phyloP scores from a whole-genome alignment of 305 asterid species.

The Euphrasia arctica region DNA sequence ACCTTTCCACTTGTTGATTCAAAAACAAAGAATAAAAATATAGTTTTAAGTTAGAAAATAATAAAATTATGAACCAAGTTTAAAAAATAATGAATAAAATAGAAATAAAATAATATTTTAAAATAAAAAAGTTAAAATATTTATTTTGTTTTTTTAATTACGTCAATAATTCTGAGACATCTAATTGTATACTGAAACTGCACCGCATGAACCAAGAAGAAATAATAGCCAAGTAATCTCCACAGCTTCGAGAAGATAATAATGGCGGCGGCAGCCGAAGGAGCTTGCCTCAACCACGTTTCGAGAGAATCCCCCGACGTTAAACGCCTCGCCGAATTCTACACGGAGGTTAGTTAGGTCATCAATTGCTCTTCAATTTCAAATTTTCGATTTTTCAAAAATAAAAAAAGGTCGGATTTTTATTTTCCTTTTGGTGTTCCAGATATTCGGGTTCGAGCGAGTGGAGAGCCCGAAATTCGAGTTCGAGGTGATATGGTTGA shows the following conservation, averaged over 20 bases:
- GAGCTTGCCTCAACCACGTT: slow-evolving; percentile 73
- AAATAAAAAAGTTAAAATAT: too few relatives aligned
- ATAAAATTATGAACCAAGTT: too few relatives aligned
- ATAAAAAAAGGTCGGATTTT: neutral
- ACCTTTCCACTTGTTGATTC: too few relatives aligned
- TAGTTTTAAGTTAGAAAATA: too few relatives aligned
- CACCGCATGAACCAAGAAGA: neutral
- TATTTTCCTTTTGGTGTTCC: neutral
- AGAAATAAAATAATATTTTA: too few relatives aligned
- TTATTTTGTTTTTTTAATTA: too few relatives aligned
- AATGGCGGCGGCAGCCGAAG: slow-evolving; percentile 56
- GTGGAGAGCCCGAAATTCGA: slow-evolving; percentile 60
- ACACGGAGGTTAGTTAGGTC: slow-evolving; percentile 45
- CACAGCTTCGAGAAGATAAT: slow-evolving; percentile 11
- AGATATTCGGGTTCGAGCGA: slow-evolving; percentile 77
- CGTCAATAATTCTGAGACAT: too few relatives aligned
- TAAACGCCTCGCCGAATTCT: slow-evolving; percentile 73
- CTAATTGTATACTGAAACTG: too few relatives aligned
- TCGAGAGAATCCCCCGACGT: slow-evolving; percentile 70
- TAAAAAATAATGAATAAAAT: too few relatives aligned
- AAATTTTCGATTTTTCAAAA: neutral
- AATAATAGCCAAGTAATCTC: neutral
- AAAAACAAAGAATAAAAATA: too few relatives aligned
- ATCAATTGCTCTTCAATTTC: neutral
- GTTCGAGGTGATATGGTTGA: slow-evolving; percentile 78